These are phyloP conservation scores for Candida maesae DNA, from an alignment of 805 yeast species.

Conservation along the genomic window DNA sequence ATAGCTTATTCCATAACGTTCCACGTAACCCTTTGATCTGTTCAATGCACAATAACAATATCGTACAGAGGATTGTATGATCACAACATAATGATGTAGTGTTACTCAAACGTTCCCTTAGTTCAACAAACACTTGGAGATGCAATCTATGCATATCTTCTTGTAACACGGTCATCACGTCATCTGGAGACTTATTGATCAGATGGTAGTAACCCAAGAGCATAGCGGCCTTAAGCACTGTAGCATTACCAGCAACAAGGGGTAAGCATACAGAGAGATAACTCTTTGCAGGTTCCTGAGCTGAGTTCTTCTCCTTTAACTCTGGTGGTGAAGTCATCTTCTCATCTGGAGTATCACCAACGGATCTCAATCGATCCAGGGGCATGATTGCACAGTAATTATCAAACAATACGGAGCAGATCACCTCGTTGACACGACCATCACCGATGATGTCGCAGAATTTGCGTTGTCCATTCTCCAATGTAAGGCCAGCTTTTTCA, in stretches of 20 bases:
- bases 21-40: constrained; percentile 10
- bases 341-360: constrained; percentile 5
- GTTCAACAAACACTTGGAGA: constrained; percentile 9
- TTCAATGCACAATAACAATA: constrained; percentile 11
- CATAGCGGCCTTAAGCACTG: constrained; percentile 12
- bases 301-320: neutral
- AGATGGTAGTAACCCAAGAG: constrained; percentile 11
- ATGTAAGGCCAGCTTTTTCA: constrained; percentile 12
- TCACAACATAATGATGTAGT: constrained; percentile 15
- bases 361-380: constrained; percentile 1
- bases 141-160: constrained; percentile 10
- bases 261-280: constrained; percentile 12
- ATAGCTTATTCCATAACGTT: constrained; percentile 8
- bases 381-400: constrained; percentile 11
- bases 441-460: constrained; percentile 11
- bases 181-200: constrained; percentile 6
- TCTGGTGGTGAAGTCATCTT: constrained; percentile 6
- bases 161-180: constrained; percentile 5
- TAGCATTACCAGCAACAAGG: constrained; percentile 15
- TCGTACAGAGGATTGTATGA: constrained; percentile 13
- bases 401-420: constrained; percentile 9
- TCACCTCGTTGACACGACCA: constrained; percentile 8
- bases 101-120: constrained; percentile 9
- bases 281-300: constrained; percentile 2
- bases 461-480: constrained; percentile 8